Conservation (phyloP, 345 rosid species). For the Salix caprea region DNA sequence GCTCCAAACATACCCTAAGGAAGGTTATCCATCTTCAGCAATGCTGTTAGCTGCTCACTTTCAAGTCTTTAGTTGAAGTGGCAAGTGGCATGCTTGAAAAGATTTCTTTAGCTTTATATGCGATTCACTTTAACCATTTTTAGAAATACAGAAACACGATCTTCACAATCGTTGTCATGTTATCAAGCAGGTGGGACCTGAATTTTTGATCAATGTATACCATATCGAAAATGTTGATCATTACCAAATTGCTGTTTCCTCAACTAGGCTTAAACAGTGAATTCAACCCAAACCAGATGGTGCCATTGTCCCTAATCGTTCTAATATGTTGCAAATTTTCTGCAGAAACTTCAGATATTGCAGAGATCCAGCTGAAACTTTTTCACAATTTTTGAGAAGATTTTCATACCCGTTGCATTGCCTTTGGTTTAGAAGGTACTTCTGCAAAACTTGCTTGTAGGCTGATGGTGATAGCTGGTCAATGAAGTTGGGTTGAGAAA, state of each 20-base stretch:
- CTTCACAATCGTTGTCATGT: not conserved
- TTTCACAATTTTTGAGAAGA: no score
- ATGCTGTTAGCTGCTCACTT: not conserved
- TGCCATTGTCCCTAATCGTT: no score
- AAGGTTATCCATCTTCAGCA: not conserved
- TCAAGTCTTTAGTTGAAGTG: not conserved
- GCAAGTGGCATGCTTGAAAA: not conserved
- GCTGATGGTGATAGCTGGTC: no score
- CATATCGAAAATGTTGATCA: conserved; percentile 4
- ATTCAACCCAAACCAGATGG: not conserved
- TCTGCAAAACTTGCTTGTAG: no score
- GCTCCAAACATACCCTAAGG: not conserved
- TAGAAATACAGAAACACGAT: not conserved
- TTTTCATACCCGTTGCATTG: no score
- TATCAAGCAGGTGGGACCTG: not conserved
- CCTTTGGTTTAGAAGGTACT: no score
- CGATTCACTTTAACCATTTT: not conserved
- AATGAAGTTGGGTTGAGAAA: no score
- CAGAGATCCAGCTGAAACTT: no score
- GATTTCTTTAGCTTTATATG: not conserved
- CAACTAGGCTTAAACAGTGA: not conserved
- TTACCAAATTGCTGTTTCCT: not conserved
- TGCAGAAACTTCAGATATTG: no score
- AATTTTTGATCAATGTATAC: not conserved
- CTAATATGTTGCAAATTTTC: no score